Conservation (phyloP, 371 early-diverging fungal genomes). For the Thermomucor indicae-seudaticae region DNA sequence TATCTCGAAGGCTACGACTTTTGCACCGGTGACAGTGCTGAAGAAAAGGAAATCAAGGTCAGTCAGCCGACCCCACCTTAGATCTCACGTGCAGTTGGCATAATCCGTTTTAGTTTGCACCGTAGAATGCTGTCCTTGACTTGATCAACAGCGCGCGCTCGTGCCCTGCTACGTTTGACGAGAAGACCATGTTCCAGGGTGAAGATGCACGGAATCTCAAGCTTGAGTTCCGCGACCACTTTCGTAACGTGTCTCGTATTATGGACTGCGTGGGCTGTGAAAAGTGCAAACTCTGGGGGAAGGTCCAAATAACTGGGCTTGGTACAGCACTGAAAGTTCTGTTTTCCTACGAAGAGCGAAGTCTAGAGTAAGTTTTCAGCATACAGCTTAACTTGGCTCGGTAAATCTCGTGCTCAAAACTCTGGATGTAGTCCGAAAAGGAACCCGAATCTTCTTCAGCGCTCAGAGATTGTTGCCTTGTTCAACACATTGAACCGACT, state of each 20-base stretch:
- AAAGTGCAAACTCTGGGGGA: constrained; percentile 98
- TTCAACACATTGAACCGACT: constrained; percentile 88
- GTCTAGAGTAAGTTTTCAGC: constrained; percentile 46
- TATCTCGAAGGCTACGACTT: constrained; percentile 71
- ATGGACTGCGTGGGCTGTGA: constrained; percentile 99
- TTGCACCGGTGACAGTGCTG: constrained; percentile 49
- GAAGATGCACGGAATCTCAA: constrained; percentile 53
- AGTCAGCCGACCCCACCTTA: background rate
- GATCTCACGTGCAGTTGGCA: background rate
- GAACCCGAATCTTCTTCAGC: constrained; percentile 57
- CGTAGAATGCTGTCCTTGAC: constrained; percentile 51
- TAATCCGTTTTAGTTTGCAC: background rate
- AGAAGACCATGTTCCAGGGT: constrained; percentile 73
- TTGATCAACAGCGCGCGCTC: constrained; percentile 54
- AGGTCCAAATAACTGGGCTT: constrained; percentile 78
- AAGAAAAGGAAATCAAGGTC: constrained; percentile 51
- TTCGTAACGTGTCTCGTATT: constrained; percentile 92
- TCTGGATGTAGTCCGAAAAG: constrained; percentile 32
- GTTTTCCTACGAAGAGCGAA: constrained; percentile 80
- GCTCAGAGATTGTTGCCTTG: constrained; percentile 90
- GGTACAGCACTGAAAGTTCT: constrained; percentile 94
- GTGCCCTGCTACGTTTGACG: constrained; percentile 85
- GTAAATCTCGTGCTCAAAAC: too few species aligned
- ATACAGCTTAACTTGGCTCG: too few species aligned
- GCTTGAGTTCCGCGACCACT: constrained; percentile 84